Evolutionary conservation across 164 flowering plant genomes (phyloP).

Genomic region (Tetrastigma voinierianum): DNA sequence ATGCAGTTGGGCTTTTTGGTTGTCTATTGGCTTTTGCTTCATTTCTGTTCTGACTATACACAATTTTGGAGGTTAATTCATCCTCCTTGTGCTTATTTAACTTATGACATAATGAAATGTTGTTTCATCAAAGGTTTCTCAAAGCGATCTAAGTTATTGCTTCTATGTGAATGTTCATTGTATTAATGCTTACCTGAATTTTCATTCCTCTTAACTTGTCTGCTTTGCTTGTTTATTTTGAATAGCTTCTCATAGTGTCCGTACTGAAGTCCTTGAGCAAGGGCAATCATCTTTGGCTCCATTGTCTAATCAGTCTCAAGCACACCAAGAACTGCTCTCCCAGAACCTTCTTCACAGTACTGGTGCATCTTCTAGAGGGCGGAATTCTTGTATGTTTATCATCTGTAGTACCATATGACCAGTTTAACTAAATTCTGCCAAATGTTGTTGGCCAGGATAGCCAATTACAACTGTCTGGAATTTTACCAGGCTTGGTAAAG

Average conservation of each 20-base stretch:
- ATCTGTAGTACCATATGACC: constrained; percentile 39
- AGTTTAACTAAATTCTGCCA: constrained; percentile 43
- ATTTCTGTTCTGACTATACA: no score
- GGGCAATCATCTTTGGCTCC: constrained; percentile 47
- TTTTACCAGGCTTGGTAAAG: constrained; percentile 45
- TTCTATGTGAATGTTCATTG: no score
- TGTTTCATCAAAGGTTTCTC: no score
- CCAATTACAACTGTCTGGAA: constrained; percentile 55
- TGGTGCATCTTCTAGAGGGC: constrained; percentile 46
- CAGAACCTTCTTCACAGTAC: constrained; percentile 55
- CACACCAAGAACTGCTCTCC: constrained; percentile 49
- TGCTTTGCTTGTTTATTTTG: constrained; percentile 4
- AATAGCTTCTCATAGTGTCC: constrained; percentile 47
- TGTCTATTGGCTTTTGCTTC: no score
- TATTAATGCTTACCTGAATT: no score
- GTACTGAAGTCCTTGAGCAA: constrained; percentile 55
- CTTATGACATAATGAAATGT: no score
- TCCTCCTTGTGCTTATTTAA: no score
- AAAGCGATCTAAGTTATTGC: no score
- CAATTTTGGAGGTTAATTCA: no score
- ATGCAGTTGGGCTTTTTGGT: background rate
- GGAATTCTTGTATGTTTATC: constrained; percentile 50
- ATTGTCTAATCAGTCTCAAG: constrained; percentile 60
- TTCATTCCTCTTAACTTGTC: background rate
- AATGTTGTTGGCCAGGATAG: constrained; percentile 49